These are phyloP conservation scores for Lachnellula occidentalis DNA, from an alignment of 2,329 filamentous ascomycete genomes.

Conservation along the genomic window DNA sequence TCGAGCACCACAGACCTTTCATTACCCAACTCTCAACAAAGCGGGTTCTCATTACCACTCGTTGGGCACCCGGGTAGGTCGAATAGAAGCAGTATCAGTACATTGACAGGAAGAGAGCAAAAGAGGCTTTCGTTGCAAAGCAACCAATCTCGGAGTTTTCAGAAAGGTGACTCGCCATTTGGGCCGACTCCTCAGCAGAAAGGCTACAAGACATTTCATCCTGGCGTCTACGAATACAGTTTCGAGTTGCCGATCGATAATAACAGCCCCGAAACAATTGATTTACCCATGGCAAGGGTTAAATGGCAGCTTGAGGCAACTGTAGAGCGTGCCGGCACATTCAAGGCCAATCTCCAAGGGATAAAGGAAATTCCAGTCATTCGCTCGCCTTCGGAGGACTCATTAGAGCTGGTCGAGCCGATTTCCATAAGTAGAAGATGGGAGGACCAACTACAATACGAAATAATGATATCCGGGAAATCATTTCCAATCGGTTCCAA, in stretches of 20 bases:
- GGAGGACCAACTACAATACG: slow-evolving; percentile 72
- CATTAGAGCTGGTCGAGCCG: slow-evolving; percentile 66
- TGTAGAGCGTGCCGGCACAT: slow-evolving; percentile 64
- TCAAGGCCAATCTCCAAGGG: slow-evolving; percentile 63
- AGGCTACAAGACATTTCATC: slow-evolving; percentile 64
- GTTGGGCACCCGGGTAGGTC: slow-evolving; percentile 16
- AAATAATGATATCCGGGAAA: slow-evolving; percentile 73
- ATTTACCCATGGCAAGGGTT: slow-evolving; percentile 64
- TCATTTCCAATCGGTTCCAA: slow-evolving; percentile 67
- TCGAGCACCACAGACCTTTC: slow-evolving; percentile 8
- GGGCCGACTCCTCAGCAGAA: slow-evolving; percentile 54
- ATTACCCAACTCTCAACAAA: slow-evolving; percentile 1
- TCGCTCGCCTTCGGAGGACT: slow-evolving; percentile 63
- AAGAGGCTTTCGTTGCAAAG: slow-evolving; percentile 59
- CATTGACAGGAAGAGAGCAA: slow-evolving; percentile 22
- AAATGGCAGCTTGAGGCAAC: slow-evolving; percentile 65
- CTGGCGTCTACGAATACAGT: slow-evolving; percentile 40
- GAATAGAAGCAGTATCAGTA: slow-evolving; percentile 24
- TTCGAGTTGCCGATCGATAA: slow-evolving; percentile 83
- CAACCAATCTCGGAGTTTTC: slow-evolving; percentile 63
- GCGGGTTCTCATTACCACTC: slow-evolving; percentile 22
- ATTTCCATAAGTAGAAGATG: slow-evolving; percentile 71
- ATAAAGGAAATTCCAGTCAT: slow-evolving; percentile 63
- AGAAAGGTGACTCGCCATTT: slow-evolving; percentile 53
- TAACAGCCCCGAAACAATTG: slow-evolving; percentile 65